Evolutionary conservation across 257 asterid genomes (phyloP).

Genomic region (Linaria vulgaris): DNA sequence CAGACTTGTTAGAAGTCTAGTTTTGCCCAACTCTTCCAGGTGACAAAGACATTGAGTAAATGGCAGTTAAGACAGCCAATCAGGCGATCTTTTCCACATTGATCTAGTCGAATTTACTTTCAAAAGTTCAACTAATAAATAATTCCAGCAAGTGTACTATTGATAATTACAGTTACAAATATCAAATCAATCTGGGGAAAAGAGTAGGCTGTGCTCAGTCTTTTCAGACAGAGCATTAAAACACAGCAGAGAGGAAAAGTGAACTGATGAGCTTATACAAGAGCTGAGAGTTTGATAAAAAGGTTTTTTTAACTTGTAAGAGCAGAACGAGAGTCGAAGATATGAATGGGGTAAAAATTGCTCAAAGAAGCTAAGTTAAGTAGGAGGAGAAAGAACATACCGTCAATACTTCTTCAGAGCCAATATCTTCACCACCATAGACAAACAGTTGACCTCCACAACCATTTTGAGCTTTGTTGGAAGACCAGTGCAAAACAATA

Average conservation of each 20-base stretch:
- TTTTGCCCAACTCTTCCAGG: no score
- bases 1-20: no score
- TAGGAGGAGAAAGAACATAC: slow-evolving; percentile 41
- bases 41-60: no score
- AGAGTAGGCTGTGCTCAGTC: no score
- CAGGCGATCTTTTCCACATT: not conserved
- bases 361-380: slow-evolving; percentile 26
- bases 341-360: no score
- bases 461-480: slow-evolving; percentile 48
- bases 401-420: slow-evolving; percentile 93
- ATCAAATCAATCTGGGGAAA: not conserved
- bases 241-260: not conserved
- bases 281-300: slow-evolving; percentile 10
- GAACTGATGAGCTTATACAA: not conserved
- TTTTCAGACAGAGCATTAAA: no score
- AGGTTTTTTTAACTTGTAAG: not conserved
- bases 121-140: slow-evolving; percentile 12
- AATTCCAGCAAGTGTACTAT: slow-evolving; percentile 13
- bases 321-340: not conserved
- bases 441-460: slow-evolving; percentile 77
- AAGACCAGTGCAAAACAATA: slow-evolving; percentile 83
- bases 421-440: slow-evolving; percentile 92
- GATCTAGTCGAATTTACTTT: not conserved
- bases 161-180: slow-evolving; percentile 1
- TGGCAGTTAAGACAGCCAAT: no score